Percentiles rank a stretch among this genome's conserved stretches.
Conservation (phyloP, 2,329 filamentous ascomycete species). For the Epichloe typhina region DNA sequence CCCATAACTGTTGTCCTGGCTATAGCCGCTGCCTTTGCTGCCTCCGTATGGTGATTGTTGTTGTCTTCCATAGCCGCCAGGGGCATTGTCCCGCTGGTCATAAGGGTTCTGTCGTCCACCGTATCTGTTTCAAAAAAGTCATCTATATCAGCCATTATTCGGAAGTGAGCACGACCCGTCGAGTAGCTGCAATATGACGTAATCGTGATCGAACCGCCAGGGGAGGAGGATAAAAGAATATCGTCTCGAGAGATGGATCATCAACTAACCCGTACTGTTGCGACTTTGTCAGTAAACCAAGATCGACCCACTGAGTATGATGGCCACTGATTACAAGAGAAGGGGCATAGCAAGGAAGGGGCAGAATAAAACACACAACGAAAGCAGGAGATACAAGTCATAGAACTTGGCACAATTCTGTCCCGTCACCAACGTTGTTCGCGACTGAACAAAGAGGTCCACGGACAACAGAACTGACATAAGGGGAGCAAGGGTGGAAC, state of each 20-base stretch:
- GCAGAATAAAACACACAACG: not conserved
- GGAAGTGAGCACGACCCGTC: not conserved
- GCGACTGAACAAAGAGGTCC: not conserved
- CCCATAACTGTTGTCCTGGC: slow-evolving; percentile 16
- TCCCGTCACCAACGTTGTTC: not conserved
- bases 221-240: not conserved
- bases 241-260: slow-evolving; percentile 1
- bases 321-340: not conserved
- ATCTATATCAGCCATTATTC: not conserved
- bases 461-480: slow-evolving; percentile 6
- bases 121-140: slow-evolving; percentile 30
- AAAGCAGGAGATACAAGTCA: not conserved
- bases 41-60: slow-evolving; percentile 12
- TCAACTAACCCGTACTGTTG: slow-evolving; percentile 41
- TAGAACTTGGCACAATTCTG: not conserved
- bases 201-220: not conserved
- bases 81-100: slow-evolving; percentile 35
- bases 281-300: slow-evolving; percentile 16
- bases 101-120: slow-evolving; percentile 43
- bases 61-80: slow-evolving; percentile 20
- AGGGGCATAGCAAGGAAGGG: not conserved
- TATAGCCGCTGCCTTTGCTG: slow-evolving; percentile 9
- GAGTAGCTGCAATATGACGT: not conserved
- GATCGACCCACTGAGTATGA: slow-evolving; percentile 2
- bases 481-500: slow-evolving; percentile 11